Evolutionary conservation across 192 early-diverging fungal genomes (phyloP).

Genomic region (Coemansia sp.): DNA sequence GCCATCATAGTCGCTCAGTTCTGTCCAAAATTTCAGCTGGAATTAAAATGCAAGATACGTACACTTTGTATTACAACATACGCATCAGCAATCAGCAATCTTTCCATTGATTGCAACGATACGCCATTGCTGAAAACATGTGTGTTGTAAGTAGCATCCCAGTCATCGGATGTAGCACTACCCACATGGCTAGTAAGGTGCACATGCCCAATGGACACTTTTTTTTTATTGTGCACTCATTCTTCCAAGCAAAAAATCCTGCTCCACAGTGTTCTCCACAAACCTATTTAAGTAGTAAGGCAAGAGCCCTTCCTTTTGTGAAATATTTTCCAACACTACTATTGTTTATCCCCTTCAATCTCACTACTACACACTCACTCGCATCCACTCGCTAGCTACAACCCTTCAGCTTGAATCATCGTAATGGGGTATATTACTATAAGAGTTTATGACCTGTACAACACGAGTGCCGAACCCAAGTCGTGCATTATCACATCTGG

Average conservation of each 20-base stretch:
- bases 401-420: background rate
- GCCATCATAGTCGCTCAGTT: background rate
- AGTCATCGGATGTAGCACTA: background rate
- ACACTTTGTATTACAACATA: background rate
- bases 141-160: background rate
- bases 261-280: background rate
- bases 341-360: background rate
- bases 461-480: background rate
- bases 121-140: background rate
- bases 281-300: background rate
- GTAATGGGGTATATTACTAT: background rate
- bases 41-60: no score
- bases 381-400: background rate
- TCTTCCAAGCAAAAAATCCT: background rate
- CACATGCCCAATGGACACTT: background rate
- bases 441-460: background rate
- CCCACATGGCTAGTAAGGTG: background rate
- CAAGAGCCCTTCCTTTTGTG: background rate
- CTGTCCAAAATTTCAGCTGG: background rate
- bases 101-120: background rate
- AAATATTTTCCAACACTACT: background rate
- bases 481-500: background rate
- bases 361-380: background rate
- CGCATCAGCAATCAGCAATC: background rate
- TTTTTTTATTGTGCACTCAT: background rate